These are phyloP conservation scores for Ceratocystis cubensis DNA, from an alignment of 2,329 filamentous ascomycete genomes.

Conservation along the genomic window DNA sequence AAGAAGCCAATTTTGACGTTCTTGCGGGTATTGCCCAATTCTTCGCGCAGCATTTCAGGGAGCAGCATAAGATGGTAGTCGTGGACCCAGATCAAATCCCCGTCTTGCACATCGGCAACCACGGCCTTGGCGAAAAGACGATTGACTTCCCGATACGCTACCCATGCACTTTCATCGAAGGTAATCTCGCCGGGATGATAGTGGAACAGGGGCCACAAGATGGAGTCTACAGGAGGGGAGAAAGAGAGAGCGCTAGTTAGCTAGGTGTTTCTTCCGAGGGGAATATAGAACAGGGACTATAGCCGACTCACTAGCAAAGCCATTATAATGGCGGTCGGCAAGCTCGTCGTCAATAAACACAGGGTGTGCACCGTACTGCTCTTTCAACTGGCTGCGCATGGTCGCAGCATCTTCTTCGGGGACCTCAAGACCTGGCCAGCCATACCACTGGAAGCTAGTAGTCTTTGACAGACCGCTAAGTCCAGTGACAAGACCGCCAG, in stretches of 20 bases:
- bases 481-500: conserved; percentile 86
- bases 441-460: conserved; percentile 95
- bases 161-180: conserved; percentile 91
- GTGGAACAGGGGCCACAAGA: conserved; percentile 97
- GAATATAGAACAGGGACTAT: too few relatives aligned
- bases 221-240: conserved; percentile 53
- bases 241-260: not conserved
- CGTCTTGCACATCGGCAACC: conserved; percentile 76
- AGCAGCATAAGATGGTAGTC: conserved; percentile 98
- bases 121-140: conserved; percentile 81
- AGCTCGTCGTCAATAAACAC: conserved; percentile 90
- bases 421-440: conserved; percentile 88
- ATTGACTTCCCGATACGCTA: conserved; percentile 86
- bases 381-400: conserved; percentile 66
- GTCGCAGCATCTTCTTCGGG: conserved; percentile 66
- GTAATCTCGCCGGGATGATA: conserved; percentile 98
- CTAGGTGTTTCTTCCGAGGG: not conserved
- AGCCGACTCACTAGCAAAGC: conserved; percentile 71
- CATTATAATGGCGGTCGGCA: conserved; percentile 92
- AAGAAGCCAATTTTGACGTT: conserved; percentile 98
- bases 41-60: conserved; percentile 85
- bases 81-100: conserved; percentile 94
- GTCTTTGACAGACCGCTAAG: conserved; percentile 84
- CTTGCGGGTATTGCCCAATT: conserved; percentile 66
- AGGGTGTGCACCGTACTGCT: conserved; percentile 79